phyloP scores from a whole-genome alignment of 1,139 yeast species.

The Pichia sp. region DNA sequence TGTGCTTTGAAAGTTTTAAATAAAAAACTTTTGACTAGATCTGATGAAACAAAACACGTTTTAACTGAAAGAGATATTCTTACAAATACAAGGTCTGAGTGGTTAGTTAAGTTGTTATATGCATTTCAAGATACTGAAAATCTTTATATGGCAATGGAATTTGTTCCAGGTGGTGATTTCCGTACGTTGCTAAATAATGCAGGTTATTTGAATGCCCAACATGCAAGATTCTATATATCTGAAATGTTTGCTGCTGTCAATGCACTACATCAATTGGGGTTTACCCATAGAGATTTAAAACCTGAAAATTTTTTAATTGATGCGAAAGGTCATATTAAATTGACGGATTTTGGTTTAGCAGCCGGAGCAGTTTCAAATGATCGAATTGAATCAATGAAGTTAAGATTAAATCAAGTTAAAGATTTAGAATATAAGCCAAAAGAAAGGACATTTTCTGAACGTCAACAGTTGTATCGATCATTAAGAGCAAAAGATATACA shows the following conservation, averaged over 20 bases:
- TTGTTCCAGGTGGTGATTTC: constrained; percentile 98
- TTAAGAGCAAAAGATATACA: constrained; percentile 60
- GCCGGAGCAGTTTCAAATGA: constrained; percentile 94
- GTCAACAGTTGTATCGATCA: constrained; percentile 78
- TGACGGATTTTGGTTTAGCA: constrained; percentile 96
- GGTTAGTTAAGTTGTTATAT: constrained; percentile 89
- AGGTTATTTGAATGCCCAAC: constrained; percentile 87
- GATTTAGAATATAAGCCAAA: constrained; percentile 68
- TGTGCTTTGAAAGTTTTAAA: constrained; percentile 92
- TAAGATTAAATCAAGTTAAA: constrained; percentile 75
- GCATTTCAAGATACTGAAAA: constrained; percentile 93
- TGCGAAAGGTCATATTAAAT: constrained; percentile 88
- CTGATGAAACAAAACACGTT: constrained; percentile 94
- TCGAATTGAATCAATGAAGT: constrained; percentile 87
- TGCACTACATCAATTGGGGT: constrained; percentile 89
- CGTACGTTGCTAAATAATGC: constrained; percentile 91
- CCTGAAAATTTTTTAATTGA: constrained; percentile 97
- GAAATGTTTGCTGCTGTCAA: constrained; percentile 96
- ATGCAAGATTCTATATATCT: constrained; percentile 88
- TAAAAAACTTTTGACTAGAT: constrained; percentile 75
- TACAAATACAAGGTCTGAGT: constrained; percentile 89
- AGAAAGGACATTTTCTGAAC: constrained; percentile 72
- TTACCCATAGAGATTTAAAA: constrained; percentile 93
- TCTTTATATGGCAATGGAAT: constrained; percentile 96
- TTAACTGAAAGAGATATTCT: constrained; percentile 93